Conservation (phyloP, 257 asterid genomes). For the Dorcoceras hygrometricum region DNA sequence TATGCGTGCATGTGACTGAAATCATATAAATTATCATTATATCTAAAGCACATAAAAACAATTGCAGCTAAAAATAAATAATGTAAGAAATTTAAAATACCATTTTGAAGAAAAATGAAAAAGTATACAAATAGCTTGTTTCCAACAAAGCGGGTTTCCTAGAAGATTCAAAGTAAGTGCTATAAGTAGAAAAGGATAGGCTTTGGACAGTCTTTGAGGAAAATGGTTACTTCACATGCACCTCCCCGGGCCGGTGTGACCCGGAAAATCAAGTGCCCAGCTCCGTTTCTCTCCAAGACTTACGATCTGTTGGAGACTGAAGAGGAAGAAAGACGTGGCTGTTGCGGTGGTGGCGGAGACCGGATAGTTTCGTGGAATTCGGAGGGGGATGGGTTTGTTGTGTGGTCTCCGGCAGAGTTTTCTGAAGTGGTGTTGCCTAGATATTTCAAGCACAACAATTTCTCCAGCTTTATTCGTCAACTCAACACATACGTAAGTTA, state of each 20-base stretch:
- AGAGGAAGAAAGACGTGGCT: slow-evolving; percentile 20
- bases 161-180: not conserved
- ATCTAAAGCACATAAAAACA: too few species aligned
- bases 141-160: not conserved
- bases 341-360: not conserved
- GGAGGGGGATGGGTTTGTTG: slow-evolving; percentile 44
- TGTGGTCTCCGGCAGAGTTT: slow-evolving; percentile 45
- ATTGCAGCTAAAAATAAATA: too few species aligned
- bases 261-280: slow-evolving; percentile 39
- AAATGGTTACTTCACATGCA: slow-evolving; percentile 25
- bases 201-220: not conserved
- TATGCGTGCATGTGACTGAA: too few species aligned
- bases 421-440: slow-evolving; percentile 39
- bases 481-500: slow-evolving; percentile 45
- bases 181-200: slow-evolving; percentile 11
- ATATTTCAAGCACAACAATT: too few species aligned
- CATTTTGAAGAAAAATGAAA: too few species aligned
- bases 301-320: slow-evolving; percentile 54
- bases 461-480: too few species aligned
- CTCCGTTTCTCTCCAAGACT: slow-evolving; percentile 62
- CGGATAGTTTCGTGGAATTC: slow-evolving; percentile 40
- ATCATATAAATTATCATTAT: too few species aligned
- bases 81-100: too few species aligned
- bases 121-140: too few species aligned
- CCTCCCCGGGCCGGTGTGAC: not conserved